Evolutionary conservation across 345 rosid species (phyloP).

Genomic region (Balakata baccata): DNA sequence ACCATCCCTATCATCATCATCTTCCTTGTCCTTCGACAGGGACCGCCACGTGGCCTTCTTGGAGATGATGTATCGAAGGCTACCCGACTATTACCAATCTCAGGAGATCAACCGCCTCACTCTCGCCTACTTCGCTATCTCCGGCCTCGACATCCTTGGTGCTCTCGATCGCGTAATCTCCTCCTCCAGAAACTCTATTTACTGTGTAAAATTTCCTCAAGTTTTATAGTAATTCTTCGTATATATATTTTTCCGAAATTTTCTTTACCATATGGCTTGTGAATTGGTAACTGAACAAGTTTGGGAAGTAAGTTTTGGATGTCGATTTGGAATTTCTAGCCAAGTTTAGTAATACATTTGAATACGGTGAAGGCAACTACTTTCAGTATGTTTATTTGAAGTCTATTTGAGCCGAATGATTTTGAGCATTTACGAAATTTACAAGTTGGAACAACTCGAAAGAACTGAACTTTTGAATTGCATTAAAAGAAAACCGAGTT

Average conservation of each 20-base stretch:
- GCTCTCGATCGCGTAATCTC: constrained; percentile 74
- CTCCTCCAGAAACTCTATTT: not conserved
- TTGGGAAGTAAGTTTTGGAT: too few relatives aligned
- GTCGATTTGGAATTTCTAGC: too few relatives aligned
- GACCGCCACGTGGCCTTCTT: constrained; percentile 61
- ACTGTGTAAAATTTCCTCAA: not conserved
- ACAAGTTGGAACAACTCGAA: not conserved
- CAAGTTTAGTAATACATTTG: too few relatives aligned
- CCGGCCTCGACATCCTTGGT: constrained; percentile 69
- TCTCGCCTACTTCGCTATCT: constrained; percentile 76
- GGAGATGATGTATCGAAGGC: constrained; percentile 72
- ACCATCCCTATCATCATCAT: constrained; percentile 10
- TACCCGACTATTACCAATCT: constrained; percentile 61
- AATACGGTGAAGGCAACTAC: not conserved
- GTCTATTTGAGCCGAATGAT: not conserved
- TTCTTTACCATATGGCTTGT: too few relatives aligned
- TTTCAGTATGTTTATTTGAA: not conserved
- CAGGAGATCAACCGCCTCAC: constrained; percentile 91
- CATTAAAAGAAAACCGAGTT: not conserved
- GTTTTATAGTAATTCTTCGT: too few relatives aligned
- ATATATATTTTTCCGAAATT: too few relatives aligned
- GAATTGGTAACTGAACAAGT: too few relatives aligned
- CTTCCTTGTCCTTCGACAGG: constrained; percentile 37
- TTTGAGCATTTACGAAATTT: not conserved
- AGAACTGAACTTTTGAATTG: not conserved